Conservation (phyloP, 2,329 filamentous ascomycete species). For the Monosporascus cannonballus region DNA sequence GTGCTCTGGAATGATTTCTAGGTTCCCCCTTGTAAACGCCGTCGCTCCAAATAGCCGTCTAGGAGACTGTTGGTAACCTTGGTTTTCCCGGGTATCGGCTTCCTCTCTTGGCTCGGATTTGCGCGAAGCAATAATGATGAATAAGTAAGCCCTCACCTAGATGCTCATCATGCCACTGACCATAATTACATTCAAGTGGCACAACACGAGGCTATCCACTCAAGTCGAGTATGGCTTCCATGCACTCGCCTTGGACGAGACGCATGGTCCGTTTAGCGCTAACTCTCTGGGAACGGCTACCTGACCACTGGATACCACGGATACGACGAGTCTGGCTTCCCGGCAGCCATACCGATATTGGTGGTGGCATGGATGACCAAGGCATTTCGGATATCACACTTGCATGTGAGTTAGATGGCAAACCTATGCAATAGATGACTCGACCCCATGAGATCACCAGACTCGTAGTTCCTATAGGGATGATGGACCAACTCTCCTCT, state of each 20-base stretch:
- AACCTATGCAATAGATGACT: neutral
- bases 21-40: slow-evolving; percentile 1
- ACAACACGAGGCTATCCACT: slow-evolving; percentile 46
- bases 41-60: slow-evolving; percentile 33
- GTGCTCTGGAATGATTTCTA: neutral
- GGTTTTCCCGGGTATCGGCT: slow-evolving; percentile 25
- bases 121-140: slow-evolving; percentile 37
- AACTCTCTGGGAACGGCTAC: slow-evolving; percentile 47
- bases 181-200: slow-evolving; percentile 40
- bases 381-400: slow-evolving; percentile 32
- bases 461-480: slow-evolving; percentile 32
- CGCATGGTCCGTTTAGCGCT: slow-evolving; percentile 46
- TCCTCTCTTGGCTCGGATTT: slow-evolving; percentile 40
- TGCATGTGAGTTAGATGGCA: slow-evolving; percentile 22
- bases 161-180: slow-evolving; percentile 21
- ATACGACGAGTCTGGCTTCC: slow-evolving; percentile 59
- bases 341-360: slow-evolving; percentile 64
- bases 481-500: slow-evolving; percentile 50
- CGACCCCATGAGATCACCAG: neutral
- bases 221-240: slow-evolving; percentile 54
- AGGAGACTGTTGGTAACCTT: slow-evolving; percentile 42
- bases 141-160: slow-evolving; percentile 31
- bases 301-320: slow-evolving; percentile 32
- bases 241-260: slow-evolving; percentile 52
- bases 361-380: slow-evolving; percentile 57